Evolutionary conservation across 139 green algal species (phyloP).

Genomic region (Chlorella sp.): DNA sequence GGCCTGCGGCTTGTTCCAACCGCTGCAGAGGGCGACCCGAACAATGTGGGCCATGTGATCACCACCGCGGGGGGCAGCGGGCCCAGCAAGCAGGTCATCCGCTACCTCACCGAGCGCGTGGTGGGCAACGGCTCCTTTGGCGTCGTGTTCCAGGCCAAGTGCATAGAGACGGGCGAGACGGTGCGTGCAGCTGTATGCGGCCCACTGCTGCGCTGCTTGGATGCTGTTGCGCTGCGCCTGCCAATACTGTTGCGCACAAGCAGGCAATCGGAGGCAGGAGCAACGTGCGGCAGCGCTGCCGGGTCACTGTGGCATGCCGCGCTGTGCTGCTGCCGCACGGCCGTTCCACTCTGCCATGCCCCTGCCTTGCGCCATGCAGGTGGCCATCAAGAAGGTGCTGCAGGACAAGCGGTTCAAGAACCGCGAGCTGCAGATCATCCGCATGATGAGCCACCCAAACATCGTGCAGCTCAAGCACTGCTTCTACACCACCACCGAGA

Average conservation of each 20-base stretch:
- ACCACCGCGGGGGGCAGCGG: slow-evolving; percentile 44
- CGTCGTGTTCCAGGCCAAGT: slow-evolving; percentile 96
- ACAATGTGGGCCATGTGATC: slow-evolving; percentile 63
- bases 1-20: no score
- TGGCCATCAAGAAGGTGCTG: slow-evolving; percentile 99
- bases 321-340: neutral
- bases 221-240: neutral
- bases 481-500: slow-evolving; percentile 92
- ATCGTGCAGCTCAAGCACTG: slow-evolving; percentile 98
- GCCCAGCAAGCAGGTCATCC: slow-evolving; percentile 68
- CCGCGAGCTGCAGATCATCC: slow-evolving; percentile 99
- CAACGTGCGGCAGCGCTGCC: neutral
- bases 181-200: slow-evolving; percentile 43
- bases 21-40: slow-evolving; percentile 66
- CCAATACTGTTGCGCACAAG: no score
- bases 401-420: slow-evolving; percentile 99
- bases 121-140: slow-evolving; percentile 99
- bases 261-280: neutral
- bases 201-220: neutral
- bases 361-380: slow-evolving; percentile 52
- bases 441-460: slow-evolving; percentile 96
- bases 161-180: slow-evolving; percentile 94
- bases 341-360: neutral
- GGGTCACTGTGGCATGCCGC: no score
- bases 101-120: slow-evolving; percentile 91